Evolutionary conservation across 805 yeast genomes (phyloP).

Genomic region (Spathaspora arborariae): DNA sequence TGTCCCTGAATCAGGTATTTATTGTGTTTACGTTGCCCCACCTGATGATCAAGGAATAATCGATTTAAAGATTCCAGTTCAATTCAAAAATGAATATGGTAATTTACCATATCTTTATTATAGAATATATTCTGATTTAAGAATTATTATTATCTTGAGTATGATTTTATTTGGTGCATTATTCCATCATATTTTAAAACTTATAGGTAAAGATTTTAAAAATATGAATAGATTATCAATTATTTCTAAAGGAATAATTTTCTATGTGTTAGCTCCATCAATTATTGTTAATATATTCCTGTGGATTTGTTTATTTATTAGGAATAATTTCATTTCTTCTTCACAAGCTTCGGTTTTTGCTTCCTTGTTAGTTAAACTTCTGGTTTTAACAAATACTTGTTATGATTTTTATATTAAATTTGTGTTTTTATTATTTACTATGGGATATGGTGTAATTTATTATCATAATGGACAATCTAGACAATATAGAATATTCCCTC

Average conservation of each 20-base stretch:
- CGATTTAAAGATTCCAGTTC: conserved; percentile 15
- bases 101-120: conserved; percentile 18
- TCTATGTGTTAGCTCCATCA: conserved; percentile 22
- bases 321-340: conserved; percentile 12
- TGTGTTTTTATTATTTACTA: conserved; percentile 22
- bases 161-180: conserved; percentile 16
- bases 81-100: conserved; percentile 22
- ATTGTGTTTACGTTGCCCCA: conserved; percentile 29
- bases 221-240: conserved; percentile 25
- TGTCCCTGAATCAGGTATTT: conserved; percentile 21
- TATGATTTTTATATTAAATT: conserved; percentile 9
- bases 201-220: conserved; percentile 22
- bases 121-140: conserved; percentile 13
- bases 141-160: conserved; percentile 13
- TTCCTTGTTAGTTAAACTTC: not conserved
- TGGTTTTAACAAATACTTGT: not conserved
- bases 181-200: conserved; percentile 21
- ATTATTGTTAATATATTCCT: conserved; percentile 5
- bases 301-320: conserved; percentile 6
- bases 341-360: not conserved
- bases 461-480: conserved; percentile 19
- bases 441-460: conserved; percentile 35
- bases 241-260: conserved; percentile 24
- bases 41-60: conserved; percentile 12
- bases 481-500: conserved; percentile 22